Evolutionary conservation across 306 rosid species (phyloP).

Genomic region (Canavalia ensiformis): DNA sequence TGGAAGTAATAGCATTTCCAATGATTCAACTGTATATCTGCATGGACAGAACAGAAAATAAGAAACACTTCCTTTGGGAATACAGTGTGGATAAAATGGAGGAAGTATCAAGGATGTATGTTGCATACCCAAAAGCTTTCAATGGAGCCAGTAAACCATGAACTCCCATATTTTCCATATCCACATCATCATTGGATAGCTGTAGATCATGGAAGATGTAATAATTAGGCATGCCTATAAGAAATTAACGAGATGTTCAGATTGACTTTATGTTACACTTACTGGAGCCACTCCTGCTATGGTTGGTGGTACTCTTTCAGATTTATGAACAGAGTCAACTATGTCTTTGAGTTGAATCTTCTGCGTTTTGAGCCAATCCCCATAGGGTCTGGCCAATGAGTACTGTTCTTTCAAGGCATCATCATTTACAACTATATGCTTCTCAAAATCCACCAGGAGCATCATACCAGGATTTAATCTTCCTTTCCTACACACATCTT

Average conservation of each 20-base stretch:
- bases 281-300: conserved; percentile 82
- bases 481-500: conserved; percentile 91
- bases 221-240: conserved; percentile 32
- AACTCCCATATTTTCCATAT: conserved; percentile 85
- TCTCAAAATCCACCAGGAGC: conserved; percentile 98
- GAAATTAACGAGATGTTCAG: conserved; percentile 9
- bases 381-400: conserved; percentile 89
- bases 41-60: conserved; percentile 45
- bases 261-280: conserved; percentile 51
- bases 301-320: conserved; percentile 71
- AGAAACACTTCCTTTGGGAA: conserved; percentile 37
- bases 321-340: conserved; percentile 73
- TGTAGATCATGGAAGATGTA: conserved; percentile 49
- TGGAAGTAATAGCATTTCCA: conserved; percentile 98
- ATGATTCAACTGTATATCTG: conserved; percentile 87
- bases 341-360: conserved; percentile 89
- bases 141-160: conserved; percentile 84
- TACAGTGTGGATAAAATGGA: conserved; percentile 32
- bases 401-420: conserved; percentile 95
- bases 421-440: conserved; percentile 89
- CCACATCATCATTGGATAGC: conserved; percentile 68
- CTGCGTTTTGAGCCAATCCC: conserved; percentile 88
- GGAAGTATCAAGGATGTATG: conserved; percentile 29
- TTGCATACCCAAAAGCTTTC: conserved; percentile 91
- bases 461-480: conserved; percentile 99